Base-by-base conservation (phyloP, 1,284 basidiomycete species). In the Mrakiaceae sp. region DNA sequence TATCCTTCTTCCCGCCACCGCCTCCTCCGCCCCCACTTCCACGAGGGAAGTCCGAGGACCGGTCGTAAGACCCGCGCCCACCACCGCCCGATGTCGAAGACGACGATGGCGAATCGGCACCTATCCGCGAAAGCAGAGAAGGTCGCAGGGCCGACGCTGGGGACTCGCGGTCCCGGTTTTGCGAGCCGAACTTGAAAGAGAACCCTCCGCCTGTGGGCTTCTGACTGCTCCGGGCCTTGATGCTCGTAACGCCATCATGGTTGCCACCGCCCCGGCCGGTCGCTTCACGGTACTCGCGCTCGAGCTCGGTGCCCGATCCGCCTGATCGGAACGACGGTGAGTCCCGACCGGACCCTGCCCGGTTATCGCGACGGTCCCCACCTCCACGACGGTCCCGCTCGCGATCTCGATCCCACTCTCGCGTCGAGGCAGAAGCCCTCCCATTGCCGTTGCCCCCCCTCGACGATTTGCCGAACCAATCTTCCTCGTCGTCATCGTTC, bases 221-320 rank as follows among this genome's bases (percentile, higher is more conserved):
- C 14, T 43, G n/a, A 40, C 49, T 40, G 48, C 11, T 43, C 8
- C 57, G 58, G 16, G 50, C 56, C 51, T 57, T 58, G 58, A 58
- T 64, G n/a, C 57, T 59, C 39, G 52, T 52, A 4, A 43, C 47
- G 10, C 63, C 55, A 10, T 50, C 44, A 39, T n/a, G 11, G 5
- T n/a, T n/a, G 3, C 27, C 2, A 39, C 57, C 46, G n/a, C 43
- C 12, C 7, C 40, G 8, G 10, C 57, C 57, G 6, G 12, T n/a
- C 3, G 14, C 52, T 43, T 42, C 42, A 16, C 43, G 47, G 58
- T 55, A 66, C 47, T 66, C 65, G 39, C 39, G n/a, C 55, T 66
- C 65, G 39, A 66, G 62, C 16, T 66, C 55, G 43, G 65, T 66
- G 12, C 65, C 65, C 14, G 51, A 51, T 11, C 65, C 65, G 16